A percentile compares a stretch with the other conserved stretches of the same genome.
phyloP scores from a whole-genome alignment of 129 eudicot species.

The Tagetes erecta region DNA sequence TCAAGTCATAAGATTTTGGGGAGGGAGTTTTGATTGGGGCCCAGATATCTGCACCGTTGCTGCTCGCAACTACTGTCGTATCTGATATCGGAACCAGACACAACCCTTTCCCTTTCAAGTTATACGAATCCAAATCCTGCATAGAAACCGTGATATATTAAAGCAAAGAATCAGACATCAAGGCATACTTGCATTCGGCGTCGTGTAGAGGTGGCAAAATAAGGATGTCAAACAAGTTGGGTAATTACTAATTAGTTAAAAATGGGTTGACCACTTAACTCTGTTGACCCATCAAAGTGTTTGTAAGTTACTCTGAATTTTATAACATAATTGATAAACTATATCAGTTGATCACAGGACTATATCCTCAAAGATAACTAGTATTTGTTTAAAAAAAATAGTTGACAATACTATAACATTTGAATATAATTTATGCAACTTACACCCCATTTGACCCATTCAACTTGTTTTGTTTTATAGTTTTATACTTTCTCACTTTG shows the following conservation, averaged over 20 bases:
- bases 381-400: background rate
- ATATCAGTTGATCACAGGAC: background rate
- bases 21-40: constrained; percentile 79
- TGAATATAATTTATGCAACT: background rate
- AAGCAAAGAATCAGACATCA: background rate
- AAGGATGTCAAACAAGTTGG: background rate
- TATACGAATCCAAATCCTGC: constrained; percentile 50
- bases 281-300: background rate
- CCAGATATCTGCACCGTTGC: constrained; percentile 98
- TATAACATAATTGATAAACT: no score
- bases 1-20: constrained; percentile 29
- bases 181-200: background rate
- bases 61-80: constrained; percentile 63
- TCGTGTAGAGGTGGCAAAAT: background rate
- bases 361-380: background rate
- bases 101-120: constrained; percentile 75
- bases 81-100: constrained; percentile 65
- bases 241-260: background rate
- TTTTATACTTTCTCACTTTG: background rate
- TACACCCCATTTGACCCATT: background rate
- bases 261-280: background rate
- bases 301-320: background rate
- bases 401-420: background rate
- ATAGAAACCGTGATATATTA: constrained; percentile 29
- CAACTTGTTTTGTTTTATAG: background rate